Conservation (phyloP, 345 rosid species). For the Bretschneidera sinensis region DNA sequence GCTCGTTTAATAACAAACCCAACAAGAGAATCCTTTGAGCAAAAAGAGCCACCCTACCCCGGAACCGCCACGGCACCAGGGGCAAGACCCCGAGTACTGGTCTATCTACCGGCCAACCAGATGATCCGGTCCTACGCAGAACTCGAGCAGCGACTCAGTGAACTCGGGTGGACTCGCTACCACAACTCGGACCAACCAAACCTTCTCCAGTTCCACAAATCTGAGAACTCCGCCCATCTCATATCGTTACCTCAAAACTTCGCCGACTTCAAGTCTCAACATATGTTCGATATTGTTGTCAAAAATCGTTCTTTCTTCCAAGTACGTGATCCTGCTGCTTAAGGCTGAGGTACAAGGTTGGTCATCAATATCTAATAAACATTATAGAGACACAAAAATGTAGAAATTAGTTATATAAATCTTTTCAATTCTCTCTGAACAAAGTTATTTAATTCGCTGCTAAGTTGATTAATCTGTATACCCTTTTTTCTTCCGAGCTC, state of each 20-base stretch:
- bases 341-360: too few species aligned
- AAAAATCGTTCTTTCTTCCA: constrained; percentile 56
- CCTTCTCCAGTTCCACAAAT: constrained; percentile 61
- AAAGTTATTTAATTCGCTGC: too few species aligned
- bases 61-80: constrained; percentile 70
- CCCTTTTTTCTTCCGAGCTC: too few species aligned
- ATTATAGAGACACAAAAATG: too few species aligned
- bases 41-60: constrained; percentile 32
- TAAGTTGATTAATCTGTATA: too few species aligned
- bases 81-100: constrained; percentile 60
- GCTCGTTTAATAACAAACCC: constrained; percentile 48
- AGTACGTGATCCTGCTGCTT: constrained; percentile 56
- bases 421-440: too few species aligned
- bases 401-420: too few species aligned
- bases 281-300: constrained; percentile 69
- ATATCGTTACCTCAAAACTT: constrained; percentile 50
- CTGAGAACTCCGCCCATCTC: constrained; percentile 39
- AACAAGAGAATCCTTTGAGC: constrained; percentile 58
- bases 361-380: too few species aligned
- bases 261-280: constrained; percentile 32
- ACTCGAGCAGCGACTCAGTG: constrained; percentile 45
- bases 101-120: constrained; percentile 55
- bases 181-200: constrained; percentile 24
- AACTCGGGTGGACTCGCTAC: constrained; percentile 71
- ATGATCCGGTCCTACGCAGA: constrained; percentile 44